Percentiles rank a stretch among this genome's conserved stretches.
Evolutionary conservation across 257 asterid species (phyloP).

Genomic region (Capsicum chinense): DNA sequence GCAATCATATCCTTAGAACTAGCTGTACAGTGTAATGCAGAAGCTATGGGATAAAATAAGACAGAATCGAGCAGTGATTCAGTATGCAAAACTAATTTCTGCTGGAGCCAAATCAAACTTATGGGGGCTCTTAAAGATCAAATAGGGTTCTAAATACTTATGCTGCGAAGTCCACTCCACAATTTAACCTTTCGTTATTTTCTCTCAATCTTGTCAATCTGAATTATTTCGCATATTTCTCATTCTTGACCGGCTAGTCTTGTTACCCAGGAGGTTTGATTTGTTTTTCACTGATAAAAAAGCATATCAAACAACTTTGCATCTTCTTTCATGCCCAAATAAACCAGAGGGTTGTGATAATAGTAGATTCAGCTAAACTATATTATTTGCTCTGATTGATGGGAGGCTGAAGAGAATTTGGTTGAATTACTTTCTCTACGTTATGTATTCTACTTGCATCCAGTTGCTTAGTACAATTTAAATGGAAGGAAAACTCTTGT

Average conservation of each 20-base stretch:
- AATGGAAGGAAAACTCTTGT: conserved; percentile 5
- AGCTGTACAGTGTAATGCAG: background rate
- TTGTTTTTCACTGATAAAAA: background rate
- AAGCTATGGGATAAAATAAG: background rate
- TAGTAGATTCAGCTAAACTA: background rate
- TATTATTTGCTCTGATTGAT: background rate
- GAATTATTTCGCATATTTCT: background rate
- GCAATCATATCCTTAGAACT: background rate
- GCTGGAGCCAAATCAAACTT: background rate
- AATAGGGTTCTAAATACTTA: background rate
- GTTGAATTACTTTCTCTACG: background rate
- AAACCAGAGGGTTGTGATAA: background rate
- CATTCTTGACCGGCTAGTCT: background rate
- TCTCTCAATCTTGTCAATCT: conserved; percentile 19
- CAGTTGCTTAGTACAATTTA: background rate
- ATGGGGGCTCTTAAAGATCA: background rate
- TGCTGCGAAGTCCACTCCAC: background rate
- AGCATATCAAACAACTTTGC: background rate
- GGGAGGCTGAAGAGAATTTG: background rate
- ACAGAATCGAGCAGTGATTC: background rate
- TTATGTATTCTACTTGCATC: background rate
- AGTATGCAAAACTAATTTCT: background rate
- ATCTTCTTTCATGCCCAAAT: background rate
- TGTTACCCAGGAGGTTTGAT: background rate
- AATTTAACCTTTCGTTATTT: background rate